Evolutionary conservation across 306 rosid genomes (phyloP).

Genomic region (Adenanthera pavonina): DNA sequence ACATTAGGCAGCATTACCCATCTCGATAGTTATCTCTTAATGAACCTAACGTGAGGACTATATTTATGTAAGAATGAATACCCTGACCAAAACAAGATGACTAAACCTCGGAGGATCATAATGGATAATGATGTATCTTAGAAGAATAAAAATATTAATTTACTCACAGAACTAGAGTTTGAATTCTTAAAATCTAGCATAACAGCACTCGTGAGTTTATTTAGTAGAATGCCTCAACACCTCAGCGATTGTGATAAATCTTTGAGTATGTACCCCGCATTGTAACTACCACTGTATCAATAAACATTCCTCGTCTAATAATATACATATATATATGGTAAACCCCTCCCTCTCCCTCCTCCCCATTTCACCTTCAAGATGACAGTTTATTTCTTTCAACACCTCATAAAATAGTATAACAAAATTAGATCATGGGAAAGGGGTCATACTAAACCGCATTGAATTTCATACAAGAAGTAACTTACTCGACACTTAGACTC

Average conservation of each 20-base stretch:
- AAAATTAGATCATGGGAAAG: not conserved
- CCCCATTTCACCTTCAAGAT: not conserved
- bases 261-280: not conserved
- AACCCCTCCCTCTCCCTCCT: not conserved
- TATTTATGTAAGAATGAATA: too few species aligned
- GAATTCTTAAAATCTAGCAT: not conserved
- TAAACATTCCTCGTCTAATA: too few species aligned
- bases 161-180: not conserved
- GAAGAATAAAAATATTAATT: not conserved
- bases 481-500: slow-evolving; percentile 73
- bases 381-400: not conserved
- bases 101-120: not conserved
- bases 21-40: not conserved
- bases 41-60: not conserved
- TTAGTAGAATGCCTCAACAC: not conserved
- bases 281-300: too few species aligned
- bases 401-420: not conserved
- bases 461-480: slow-evolving; percentile 30
- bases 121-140: not conserved
- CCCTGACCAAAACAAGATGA: not conserved
- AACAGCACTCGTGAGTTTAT: not conserved
- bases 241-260: not conserved
- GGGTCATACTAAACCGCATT: not conserved
- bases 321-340: too few species aligned
- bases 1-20: not conserved